These are phyloP conservation scores for Anthoceros angustus DNA, from an alignment of 225 moss, liverwort and hornwort genomes.

Conservation along the genomic window DNA sequence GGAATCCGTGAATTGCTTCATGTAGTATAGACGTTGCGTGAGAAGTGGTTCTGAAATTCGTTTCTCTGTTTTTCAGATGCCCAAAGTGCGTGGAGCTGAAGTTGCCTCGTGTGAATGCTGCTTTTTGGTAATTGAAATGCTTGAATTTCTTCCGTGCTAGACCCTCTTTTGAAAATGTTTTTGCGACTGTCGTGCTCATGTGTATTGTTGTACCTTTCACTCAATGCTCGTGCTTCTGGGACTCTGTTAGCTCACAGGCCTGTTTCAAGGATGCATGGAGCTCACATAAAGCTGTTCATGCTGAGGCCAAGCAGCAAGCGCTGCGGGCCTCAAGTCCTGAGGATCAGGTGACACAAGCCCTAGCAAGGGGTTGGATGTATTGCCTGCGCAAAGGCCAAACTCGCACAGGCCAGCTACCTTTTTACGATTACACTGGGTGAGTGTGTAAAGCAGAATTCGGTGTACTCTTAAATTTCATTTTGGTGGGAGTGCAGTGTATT, in stretches of 20 bases:
- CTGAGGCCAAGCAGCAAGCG: slow-evolving; percentile 14
- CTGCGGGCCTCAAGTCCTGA: slow-evolving; percentile 13
- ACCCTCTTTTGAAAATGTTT: not conserved
- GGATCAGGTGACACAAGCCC: slow-evolving; percentile 42
- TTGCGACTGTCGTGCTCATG: not conserved
- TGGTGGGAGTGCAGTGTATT: too few species aligned
- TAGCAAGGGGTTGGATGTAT: slow-evolving; percentile 75
- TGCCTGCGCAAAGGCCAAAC: slow-evolving; percentile 80
- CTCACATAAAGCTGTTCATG: slow-evolving; percentile 58
- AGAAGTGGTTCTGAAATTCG: not conserved
- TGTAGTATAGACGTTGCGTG: not conserved
- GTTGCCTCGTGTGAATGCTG: slow-evolving; percentile 70
- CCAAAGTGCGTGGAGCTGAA: slow-evolving; percentile 89
- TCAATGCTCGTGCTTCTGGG: slow-evolving; percentile 12
- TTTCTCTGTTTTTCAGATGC: slow-evolving; percentile 36
- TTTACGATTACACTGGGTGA: slow-evolving; percentile 69
- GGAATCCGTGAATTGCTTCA: not conserved
- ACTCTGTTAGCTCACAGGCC: slow-evolving; percentile 74
- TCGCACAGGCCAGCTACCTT: slow-evolving; percentile 37
- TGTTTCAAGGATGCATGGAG: slow-evolving; percentile 87
- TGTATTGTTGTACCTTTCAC: slow-evolving; percentile 1
- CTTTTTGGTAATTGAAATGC: slow-evolving; percentile 50
- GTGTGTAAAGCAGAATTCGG: not conserved
- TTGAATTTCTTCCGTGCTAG: not conserved
- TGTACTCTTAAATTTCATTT: too few species aligned